Percentiles rank a stretch among this genome's conserved stretches.
Conservation (phyloP, 257 asterid genomes). For the Coffea eugenioides region DNA sequence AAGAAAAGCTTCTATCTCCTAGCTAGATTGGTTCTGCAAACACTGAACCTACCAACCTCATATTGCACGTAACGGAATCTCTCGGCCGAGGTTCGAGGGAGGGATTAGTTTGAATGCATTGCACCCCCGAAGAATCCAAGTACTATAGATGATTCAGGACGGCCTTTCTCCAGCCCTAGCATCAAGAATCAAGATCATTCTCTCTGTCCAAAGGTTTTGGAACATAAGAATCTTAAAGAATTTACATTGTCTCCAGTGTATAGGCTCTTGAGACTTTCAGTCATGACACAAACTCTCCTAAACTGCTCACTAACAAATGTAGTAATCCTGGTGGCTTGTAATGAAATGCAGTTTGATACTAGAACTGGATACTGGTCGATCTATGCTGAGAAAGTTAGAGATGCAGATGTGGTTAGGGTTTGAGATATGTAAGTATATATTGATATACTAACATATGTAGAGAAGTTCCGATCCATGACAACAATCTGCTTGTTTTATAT, state of each 20-base stretch:
- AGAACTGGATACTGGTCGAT: background rate
- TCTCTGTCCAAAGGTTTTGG: background rate
- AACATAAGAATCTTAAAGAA: background rate
- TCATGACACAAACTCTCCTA: background rate
- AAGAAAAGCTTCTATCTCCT: background rate
- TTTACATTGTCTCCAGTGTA: background rate
- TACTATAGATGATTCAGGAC: background rate
- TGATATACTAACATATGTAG: background rate
- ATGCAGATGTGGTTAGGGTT: conserved; percentile 12
- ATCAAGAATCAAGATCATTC: background rate
- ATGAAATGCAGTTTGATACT: background rate
- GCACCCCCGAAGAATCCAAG: background rate
- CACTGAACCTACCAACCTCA: background rate
- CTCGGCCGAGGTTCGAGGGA: background rate
- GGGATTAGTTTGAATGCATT: background rate
- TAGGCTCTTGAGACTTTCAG: background rate
- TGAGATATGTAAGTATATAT: background rate
- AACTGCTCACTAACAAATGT: background rate
- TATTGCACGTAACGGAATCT: background rate
- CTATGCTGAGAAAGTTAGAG: background rate
- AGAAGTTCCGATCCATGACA: background rate
- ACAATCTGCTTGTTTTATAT: conserved; percentile 11
- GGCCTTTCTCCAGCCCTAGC: background rate
- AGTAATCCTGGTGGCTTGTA: background rate
- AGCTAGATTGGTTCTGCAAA: background rate